Evolutionary conservation across 768 basidiomycete species (phyloP), one percentile per base, ranked within the genome.

Genomic region (Pilatotrama ljubarskyi): DNA sequence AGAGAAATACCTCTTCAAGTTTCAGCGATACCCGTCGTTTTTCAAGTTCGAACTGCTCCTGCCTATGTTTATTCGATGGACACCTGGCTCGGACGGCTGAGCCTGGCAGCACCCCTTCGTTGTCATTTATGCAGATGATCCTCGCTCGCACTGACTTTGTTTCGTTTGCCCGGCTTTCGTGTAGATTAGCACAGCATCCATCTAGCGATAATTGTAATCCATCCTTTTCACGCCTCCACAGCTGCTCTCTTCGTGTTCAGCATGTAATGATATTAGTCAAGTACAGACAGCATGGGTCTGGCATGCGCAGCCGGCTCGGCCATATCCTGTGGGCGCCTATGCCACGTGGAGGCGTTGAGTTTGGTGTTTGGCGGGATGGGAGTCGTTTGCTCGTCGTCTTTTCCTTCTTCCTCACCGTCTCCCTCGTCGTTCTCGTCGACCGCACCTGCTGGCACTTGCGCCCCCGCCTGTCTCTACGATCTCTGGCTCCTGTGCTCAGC

Each of bases 331-430:
- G 36, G 55, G 46, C 55, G 55, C 46, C 24, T 48, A 40, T 2
- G 1, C 10, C 47, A 57, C 55, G 47, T 49, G 47, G 38, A 5
- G 26, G 47, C 18, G 26, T 40, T 57, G 55, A 49, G 18, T 32
- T 18, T 15, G 13, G 4, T 56, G 29, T 57, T 57, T 57, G 55
- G 55, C 55, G 55, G 38, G 55, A 48, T 15, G 5, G 18, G 22
- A 10, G 35, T 32, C 10, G 37, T 17, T n/a, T 15, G 8, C 24
- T 15, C 47, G 11, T 15, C 53, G 48, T 37, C 64, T 51, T 41
- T 64, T 58, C 13, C 61, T 51, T 73, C 73, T 75, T 10, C 61
- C 22, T 66, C 66, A 10, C 14, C 40, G 37, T 18, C 50, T n/a
- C 37, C 26, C 54, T 14, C 18, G 32, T 11, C 50, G 20, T 24